Evolutionary conservation across 2,329 filamentous ascomycete species (phyloP), one percentile per base, ranked within the genome.

Genomic region (Fusarium keratoplasticum): DNA sequence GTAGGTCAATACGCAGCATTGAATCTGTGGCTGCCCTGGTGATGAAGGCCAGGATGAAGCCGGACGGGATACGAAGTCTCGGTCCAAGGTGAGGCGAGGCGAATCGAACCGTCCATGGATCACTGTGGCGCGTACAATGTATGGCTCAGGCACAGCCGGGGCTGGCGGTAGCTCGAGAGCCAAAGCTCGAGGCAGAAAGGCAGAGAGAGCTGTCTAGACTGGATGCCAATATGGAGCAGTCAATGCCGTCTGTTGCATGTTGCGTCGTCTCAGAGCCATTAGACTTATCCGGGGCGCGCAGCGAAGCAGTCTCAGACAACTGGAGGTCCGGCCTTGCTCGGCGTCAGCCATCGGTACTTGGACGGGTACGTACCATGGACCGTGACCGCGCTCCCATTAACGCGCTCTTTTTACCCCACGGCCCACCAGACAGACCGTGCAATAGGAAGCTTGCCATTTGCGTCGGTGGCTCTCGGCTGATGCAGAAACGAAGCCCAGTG

Each of bases 371-470:
- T 55, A 55, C 27, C n/a, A 14, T 20, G 5, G 10, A 42, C 38
- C 38, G 38, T 42, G 38, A 42, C 50, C 27, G n/a, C 52, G 29
- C 18, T 57, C 29, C 52, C 64, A 38, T 69, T 38, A 33, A 69
- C 64, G 67, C 64, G 67, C 58, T 70, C 63, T 50, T 50, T 50
- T 64, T 77, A 70, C 77, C 74, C 76, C 77, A 78, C 72, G 73
- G 59, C 64, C 62, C 62, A 29, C 38, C 13, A 50, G 44, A 57
- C 54, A 66, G 22, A 50, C 70, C 65, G 72, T 69, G 73, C 76
- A 78, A 78, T 78, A 76, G 77, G 77, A 78, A 77, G 68, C 64
- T 36, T 66, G 67, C 77, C 77, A 76, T 67, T 57, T 55, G 55
- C 60, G 60, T 66, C 73, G 77, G 77, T 72, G 76, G 67, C 66